Percentiles rank a stretch among this genome's conserved stretches.
These are phyloP conservation scores for Ligustrum vulgare DNA, from an alignment of 257 asterid genomes.

Conservation along the genomic window DNA sequence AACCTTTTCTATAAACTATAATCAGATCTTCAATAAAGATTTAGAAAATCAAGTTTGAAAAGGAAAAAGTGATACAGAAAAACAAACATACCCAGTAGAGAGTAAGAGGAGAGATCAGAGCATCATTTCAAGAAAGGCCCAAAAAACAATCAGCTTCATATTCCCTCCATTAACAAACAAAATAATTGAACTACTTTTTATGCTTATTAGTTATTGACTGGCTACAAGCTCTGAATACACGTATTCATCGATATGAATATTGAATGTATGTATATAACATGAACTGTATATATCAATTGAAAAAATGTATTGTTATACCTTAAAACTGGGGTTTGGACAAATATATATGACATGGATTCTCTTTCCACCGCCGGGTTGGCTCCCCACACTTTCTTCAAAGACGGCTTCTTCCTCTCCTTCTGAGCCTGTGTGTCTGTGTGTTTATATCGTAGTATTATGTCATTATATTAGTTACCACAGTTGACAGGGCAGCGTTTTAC, in stretches of 20 bases:
- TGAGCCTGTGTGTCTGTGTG: neutral
- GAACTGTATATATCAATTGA: neutral
- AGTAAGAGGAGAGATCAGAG: constrained; percentile 18
- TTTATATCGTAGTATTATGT: neutral
- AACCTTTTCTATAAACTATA: constrained; percentile 3
- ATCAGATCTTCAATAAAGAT: constrained; percentile 23
- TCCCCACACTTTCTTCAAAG: neutral
- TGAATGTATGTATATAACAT: neutral
- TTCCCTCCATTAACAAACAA: neutral
- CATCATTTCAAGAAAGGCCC: constrained; percentile 19
- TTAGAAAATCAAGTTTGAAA: neutral
- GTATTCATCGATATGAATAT: neutral
- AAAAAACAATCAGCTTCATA: neutral
- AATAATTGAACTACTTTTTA: neutral
- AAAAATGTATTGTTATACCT: neutral
- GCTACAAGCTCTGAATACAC: neutral
- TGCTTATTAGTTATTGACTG: neutral
- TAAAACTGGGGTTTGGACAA: neutral
- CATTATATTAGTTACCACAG: neutral
- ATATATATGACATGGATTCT: neutral
- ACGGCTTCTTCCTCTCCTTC: neutral
- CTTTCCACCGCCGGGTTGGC: neutral
- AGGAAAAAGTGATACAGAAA: neutral
- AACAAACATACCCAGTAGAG: constrained; percentile 19
- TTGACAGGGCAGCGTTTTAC: neutral